Evolutionary conservation across 768 basidiomycete genomes (phyloP), one percentile per base, ranked within the genome.

Genomic region (Trametes cingulata): DNA sequence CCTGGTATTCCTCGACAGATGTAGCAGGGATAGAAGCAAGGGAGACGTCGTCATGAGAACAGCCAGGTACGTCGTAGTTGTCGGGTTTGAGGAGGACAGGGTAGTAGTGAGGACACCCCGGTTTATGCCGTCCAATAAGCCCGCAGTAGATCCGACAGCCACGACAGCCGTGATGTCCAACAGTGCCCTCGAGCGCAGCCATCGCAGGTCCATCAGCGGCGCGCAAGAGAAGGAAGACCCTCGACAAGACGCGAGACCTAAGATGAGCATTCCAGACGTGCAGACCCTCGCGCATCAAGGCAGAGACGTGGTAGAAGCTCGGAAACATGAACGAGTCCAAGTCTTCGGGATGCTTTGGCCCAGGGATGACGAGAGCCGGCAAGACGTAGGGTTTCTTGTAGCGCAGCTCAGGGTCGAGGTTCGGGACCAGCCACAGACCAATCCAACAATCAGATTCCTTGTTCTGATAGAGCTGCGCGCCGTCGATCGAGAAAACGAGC

Each of bases 101-200:
- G 61, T 75, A 80, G 50, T 80, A 79, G 1, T 73, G 12, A 0
- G 61, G 46, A 58, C 76, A 78, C 36, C 68, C 69, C 0, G 72
- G 13, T 49, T 77, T 77, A 10, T 59, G 68, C 2, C 73, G 68
- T 0, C 77, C 75, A 3, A 33, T 40, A 0, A 74, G 12, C 0
- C 61, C 52, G 62, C 78, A 81, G 50, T 68, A 72, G 0, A 73
- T 5, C 0, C 67, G 68, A 56, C 81, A 84, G 0, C 74, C 76
- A 6, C 0, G 65, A 65, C 54, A 80, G 0, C 75, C 75, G 12
- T 70, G 61, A 46, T 78, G 75, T 0, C 76, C 73, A 15, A 76
- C 71, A 35, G 70, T n/a, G n/a, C n/a, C n/a, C n/a, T n/a, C n/a
- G n/a, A n/a, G n/a, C n/a, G n/a, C n/a, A n/a, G n/a, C n/a, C n/a